phyloP scores from a whole-genome alignment of 495 filamentous ascomycete genomes.

The Penicillium turbatum region DNA sequence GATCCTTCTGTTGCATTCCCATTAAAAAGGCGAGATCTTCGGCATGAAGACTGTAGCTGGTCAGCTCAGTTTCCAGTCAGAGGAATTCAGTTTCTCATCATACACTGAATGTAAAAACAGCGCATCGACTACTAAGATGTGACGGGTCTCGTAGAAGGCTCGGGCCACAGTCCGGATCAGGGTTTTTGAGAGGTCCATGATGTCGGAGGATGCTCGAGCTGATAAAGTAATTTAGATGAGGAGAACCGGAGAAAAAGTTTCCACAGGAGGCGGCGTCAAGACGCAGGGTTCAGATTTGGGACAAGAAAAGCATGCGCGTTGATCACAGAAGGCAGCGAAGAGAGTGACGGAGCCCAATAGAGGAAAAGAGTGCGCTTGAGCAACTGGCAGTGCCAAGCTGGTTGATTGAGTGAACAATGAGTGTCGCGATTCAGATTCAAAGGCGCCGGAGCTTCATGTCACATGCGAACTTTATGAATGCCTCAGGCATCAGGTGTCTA shows the following conservation, averaged over 20 bases:
- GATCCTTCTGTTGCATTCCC: constrained; percentile 80
- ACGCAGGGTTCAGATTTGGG: constrained; percentile 9
- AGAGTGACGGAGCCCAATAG: constrained; percentile 2
- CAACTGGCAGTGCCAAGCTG: constrained; percentile 5
- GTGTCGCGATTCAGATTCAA: constrained; percentile 4
- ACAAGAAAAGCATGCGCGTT: constrained; percentile 9
- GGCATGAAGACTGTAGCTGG: constrained; percentile 61
- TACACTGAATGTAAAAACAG: constrained; percentile 86
- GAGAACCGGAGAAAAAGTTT: neutral
- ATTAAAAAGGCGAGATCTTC: constrained; percentile 83
- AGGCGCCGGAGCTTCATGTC: constrained; percentile 10
- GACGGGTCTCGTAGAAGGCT: constrained; percentile 86
- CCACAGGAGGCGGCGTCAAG: constrained; percentile 10
- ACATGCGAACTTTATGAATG: constrained; percentile 9
- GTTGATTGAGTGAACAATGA: constrained; percentile 2
- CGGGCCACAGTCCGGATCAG: constrained; percentile 85
- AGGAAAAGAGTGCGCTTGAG: neutral
- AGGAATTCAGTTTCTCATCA: constrained; percentile 21
- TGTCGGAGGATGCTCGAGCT: neutral
- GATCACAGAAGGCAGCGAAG: neutral
- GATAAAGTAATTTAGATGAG: neutral
- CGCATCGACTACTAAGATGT: constrained; percentile 88
- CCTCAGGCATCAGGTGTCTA: constrained; percentile 6
- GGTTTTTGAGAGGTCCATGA: constrained; percentile 81
- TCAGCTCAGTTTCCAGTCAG: constrained; percentile 8